These are phyloP conservation scores for Aciculosporium take DNA, from an alignment of 2,329 filamentous ascomycete species.

Conservation along the genomic window DNA sequence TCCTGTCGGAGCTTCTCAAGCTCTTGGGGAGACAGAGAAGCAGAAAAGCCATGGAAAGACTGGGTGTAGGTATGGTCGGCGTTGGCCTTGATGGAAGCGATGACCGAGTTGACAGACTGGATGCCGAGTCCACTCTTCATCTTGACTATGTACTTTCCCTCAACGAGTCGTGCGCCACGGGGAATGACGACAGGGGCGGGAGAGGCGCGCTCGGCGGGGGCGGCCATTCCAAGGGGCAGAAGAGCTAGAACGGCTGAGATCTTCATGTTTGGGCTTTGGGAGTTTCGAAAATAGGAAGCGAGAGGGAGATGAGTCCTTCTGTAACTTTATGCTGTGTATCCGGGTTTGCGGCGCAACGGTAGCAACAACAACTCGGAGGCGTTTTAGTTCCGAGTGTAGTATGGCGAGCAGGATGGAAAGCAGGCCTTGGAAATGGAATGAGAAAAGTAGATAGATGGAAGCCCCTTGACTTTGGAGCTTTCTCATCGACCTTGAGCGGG, in stretches of 20 bases:
- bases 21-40: slow-evolving; percentile 12
- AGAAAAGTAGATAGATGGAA: too few relatives aligned
- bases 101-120: slow-evolving; percentile 13
- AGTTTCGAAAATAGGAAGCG: background rate
- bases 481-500: background rate
- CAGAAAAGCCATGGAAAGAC: slow-evolving; percentile 16
- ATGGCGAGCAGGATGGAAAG: too few relatives aligned
- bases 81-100: slow-evolving; percentile 16
- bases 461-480: background rate
- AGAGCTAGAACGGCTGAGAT: slow-evolving; percentile 19
- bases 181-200: slow-evolving; percentile 21
- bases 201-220: slow-evolving; percentile 17
- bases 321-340: background rate
- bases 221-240: slow-evolving; percentile 18
- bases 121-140: slow-evolving; percentile 15
- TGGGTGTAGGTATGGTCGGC: slow-evolving; percentile 19
- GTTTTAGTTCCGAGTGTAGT: too few relatives aligned
- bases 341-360: background rate
- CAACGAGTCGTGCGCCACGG: slow-evolving; percentile 17
- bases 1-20: slow-evolving; percentile 14
- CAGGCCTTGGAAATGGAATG: too few relatives aligned
- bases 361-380: too few relatives aligned
- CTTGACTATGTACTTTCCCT: slow-evolving; percentile 25
- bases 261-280: slow-evolving; percentile 13
- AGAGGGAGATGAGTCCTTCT: background rate